A percentile compares a stretch with the other conserved stretches of the same genome.
These are phyloP conservation scores for Aspergillus baeticus DNA, from an alignment of 495 filamentous ascomycete genomes.

Conservation along the genomic window DNA sequence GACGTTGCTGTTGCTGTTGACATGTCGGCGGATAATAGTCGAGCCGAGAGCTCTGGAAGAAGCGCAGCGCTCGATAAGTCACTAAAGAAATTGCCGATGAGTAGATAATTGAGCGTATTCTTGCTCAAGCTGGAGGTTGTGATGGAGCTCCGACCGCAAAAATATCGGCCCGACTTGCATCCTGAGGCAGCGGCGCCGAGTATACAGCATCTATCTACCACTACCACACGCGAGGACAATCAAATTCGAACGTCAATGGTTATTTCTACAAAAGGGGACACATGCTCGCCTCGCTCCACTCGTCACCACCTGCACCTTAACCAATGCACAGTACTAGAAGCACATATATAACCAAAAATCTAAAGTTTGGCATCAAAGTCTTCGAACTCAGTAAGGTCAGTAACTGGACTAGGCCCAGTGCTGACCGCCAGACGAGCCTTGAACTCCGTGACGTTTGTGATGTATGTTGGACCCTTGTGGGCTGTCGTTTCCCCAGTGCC, in stretches of 20 bases:
- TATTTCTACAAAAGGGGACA: constrained; percentile 1
- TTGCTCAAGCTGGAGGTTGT: neutral
- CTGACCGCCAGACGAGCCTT: constrained; percentile 70
- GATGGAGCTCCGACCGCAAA: constrained; percentile 13
- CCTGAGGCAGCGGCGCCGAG: neutral
- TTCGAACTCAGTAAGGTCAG: constrained; percentile 76
- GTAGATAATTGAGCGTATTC: neutral
- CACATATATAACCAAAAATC: constrained; percentile 14
- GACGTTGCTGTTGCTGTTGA: constrained; percentile 69
- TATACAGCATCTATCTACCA: neutral
- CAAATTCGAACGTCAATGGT: neutral
- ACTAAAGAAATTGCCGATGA: neutral
- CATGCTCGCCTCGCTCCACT: neutral
- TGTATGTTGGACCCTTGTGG: constrained; percentile 41
- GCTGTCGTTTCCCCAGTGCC: constrained; percentile 20
- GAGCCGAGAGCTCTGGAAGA: neutral
- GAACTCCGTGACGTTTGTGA: constrained; percentile 74
- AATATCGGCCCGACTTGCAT: constrained; percentile 14
- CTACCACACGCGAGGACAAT: neutral
- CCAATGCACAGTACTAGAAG: constrained; percentile 4
- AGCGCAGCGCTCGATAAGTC: neutral
- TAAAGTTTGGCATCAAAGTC: constrained; percentile 76
- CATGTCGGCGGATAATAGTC: constrained; percentile 47
- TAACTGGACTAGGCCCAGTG: constrained; percentile 67
- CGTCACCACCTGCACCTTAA: neutral